A percentile compares a stretch with the other conserved stretches of the same genome.
Conservation (phyloP, 2,329 filamentous ascomycete genomes). For the Fusarium pininemorale region DNA sequence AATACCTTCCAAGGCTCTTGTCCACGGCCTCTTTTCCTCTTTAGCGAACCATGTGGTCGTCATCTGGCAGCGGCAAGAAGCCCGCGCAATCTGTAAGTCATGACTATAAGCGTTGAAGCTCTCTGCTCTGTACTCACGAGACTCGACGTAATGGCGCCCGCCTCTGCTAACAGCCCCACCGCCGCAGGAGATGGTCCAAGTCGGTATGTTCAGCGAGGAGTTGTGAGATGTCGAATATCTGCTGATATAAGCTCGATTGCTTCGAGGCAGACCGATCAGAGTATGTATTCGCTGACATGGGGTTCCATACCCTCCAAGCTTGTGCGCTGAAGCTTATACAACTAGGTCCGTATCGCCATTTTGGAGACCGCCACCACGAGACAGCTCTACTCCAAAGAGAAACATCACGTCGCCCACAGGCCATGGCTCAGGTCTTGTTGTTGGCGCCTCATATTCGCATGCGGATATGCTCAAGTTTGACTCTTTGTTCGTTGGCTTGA, state of each 20-base stretch:
- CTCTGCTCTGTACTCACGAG: conserved; percentile 29
- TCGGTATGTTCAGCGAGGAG: conserved; percentile 71
- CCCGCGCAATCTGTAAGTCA: conserved; percentile 72
- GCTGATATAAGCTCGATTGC: conserved; percentile 43
- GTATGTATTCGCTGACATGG: conserved; percentile 55
- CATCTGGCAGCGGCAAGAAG: conserved; percentile 74
- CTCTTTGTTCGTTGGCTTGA: conserved; percentile 67
- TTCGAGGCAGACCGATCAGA: conserved; percentile 65
- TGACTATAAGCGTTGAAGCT: conserved; percentile 25
- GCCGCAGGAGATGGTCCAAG: conserved; percentile 97
- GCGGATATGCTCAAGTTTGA: conserved; percentile 93
- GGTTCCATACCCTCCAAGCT: not conserved
- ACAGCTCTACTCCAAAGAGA: conserved; percentile 60
- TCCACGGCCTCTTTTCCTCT: conserved; percentile 36
- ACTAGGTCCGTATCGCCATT: conserved; percentile 85
- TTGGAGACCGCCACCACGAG: conserved; percentile 73
- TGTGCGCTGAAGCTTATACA: conserved; percentile 42
- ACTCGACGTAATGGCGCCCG: conserved; percentile 38
- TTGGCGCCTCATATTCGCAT: conserved; percentile 96
- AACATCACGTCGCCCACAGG: conserved; percentile 50
- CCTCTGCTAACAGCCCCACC: conserved; percentile 50
- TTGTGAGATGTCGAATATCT: conserved; percentile 18
- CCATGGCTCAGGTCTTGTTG: conserved; percentile 76
- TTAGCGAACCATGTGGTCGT: conserved; percentile 67
- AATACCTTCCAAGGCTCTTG: conserved; percentile 36